Percentiles rank a stretch among this genome's conserved stretches.
These are phyloP conservation scores for Cnidoscolus chayamansa DNA, from an alignment of 441 rosid genomes.

Conservation along the genomic window DNA sequence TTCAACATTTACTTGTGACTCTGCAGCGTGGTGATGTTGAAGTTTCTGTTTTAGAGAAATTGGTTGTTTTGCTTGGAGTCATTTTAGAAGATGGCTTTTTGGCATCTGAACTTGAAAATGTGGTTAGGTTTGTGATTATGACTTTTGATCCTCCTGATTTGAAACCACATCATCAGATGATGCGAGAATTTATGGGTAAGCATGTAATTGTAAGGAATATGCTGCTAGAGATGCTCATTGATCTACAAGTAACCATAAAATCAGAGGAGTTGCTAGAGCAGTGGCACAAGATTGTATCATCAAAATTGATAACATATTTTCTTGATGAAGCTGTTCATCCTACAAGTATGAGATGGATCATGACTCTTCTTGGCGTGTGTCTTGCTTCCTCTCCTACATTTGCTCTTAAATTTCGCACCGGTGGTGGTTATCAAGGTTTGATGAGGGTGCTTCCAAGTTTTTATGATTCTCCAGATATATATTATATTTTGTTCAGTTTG, in stretches of 20 bases:
- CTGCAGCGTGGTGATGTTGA: slow-evolving; percentile 99
- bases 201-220: slow-evolving; percentile 98
- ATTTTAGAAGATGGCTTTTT: slow-evolving; percentile 98
- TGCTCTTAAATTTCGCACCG: too few relatives aligned
- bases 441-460: too few relatives aligned
- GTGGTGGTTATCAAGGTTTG: too few relatives aligned
- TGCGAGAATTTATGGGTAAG: slow-evolving; percentile 93
- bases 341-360: slow-evolving; percentile 73
- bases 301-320: slow-evolving; percentile 93
- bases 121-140: slow-evolving; percentile 95
- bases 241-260: slow-evolving; percentile 96
- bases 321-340: slow-evolving; percentile 99
- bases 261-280: slow-evolving; percentile 96
- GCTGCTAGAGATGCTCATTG: slow-evolving; percentile 99
- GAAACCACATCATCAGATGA: slow-evolving; percentile 62
- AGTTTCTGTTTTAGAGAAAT: slow-evolving; percentile 93
- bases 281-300: slow-evolving; percentile 99
- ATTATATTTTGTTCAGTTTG: too few relatives aligned
- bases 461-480: too few relatives aligned
- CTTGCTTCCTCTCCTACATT: too few relatives aligned
- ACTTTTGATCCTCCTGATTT: slow-evolving; percentile 96
- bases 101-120: slow-evolving; percentile 94
- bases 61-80: slow-evolving; percentile 97
- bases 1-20: slow-evolving; percentile 92
- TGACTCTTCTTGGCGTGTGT: too few relatives aligned